phyloP scores from a whole-genome alignment of 192 early-diverging fungal genomes.

The Cetraspora pellucida region DNA sequence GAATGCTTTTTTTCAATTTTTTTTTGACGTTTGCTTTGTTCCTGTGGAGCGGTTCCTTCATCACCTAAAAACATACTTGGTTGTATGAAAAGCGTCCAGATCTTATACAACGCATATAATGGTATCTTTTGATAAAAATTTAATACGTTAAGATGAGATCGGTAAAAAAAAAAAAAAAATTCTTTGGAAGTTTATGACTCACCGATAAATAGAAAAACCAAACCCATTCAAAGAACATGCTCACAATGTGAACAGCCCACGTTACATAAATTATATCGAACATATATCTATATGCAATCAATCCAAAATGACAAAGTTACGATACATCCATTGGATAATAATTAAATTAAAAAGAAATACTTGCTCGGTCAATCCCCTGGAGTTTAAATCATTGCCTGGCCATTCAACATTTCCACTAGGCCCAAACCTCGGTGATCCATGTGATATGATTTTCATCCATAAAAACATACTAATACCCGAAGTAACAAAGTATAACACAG shows the following conservation, averaged over 20 bases:
- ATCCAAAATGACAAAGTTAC: constrained; percentile 29
- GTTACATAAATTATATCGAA: constrained; percentile 87
- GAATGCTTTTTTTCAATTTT: neutral
- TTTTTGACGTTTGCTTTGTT: neutral
- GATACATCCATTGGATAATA: neutral
- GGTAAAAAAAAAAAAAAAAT: constrained; percentile 2
- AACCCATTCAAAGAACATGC: constrained; percentile 59
- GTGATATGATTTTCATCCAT: constrained; percentile 50
- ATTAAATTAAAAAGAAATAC: constrained; percentile 12
- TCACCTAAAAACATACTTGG: neutral
- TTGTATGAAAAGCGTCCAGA: neutral
- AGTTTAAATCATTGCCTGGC: constrained; percentile 56
- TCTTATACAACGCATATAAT: neutral
- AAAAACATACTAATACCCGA: constrained; percentile 53
- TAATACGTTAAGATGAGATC: neutral
- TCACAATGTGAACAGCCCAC: constrained; percentile 73
- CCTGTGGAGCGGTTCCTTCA: neutral
- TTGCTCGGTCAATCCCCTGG: constrained; percentile 57
- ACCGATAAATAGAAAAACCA: constrained; percentile 56
- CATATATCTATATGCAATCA: constrained; percentile 62
- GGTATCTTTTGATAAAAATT: neutral
- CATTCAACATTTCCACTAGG: constrained; percentile 43
- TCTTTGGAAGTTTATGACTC: constrained; percentile 28
- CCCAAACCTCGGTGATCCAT: constrained; percentile 50
- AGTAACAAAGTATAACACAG: constrained; percentile 47